Percentiles rank a stretch among this genome's conserved stretches.
Conservation (phyloP, 345 rosid genomes). For the Toxicodendron radicans region DNA sequence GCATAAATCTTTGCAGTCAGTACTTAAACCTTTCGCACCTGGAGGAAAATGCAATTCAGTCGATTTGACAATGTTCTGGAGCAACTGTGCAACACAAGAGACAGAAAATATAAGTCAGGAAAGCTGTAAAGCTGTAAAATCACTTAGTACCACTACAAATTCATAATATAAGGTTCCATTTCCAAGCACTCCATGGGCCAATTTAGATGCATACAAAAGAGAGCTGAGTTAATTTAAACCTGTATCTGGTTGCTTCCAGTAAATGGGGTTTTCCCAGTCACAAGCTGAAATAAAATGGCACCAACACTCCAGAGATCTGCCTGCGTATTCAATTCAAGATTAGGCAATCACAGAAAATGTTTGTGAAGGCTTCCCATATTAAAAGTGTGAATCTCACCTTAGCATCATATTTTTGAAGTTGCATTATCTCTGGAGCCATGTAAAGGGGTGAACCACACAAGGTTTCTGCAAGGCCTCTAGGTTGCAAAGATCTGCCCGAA, state of each 20-base stretch:
- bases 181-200: background rate
- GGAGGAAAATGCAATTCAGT: conserved; percentile 76
- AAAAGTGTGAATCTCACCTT: conserved; percentile 58
- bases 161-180: background rate
- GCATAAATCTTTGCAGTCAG: conserved; percentile 83
- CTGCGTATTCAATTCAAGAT: conserved; percentile 58
- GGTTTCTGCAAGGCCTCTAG: conserved; percentile 94
- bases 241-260: conserved; percentile 88
- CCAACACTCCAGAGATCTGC: conserved; percentile 99
- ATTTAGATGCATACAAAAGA: conserved; percentile 3
- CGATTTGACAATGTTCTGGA: conserved; percentile 82
- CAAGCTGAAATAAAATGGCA: conserved; percentile 92
- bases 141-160: conserved; percentile 13
- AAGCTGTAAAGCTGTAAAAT: conserved; percentile 6
- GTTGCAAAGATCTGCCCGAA: conserved; percentile 78
- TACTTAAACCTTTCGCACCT: conserved; percentile 55
- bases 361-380: conserved; percentile 2
- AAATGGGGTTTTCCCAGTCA: conserved; percentile 90
- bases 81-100: conserved; percentile 61
- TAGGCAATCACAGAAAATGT: conserved; percentile 25
- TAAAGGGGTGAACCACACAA: conserved; percentile 98
- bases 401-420: conserved; percentile 94
- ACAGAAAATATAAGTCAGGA: conserved; percentile 18
- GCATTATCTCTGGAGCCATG: conserved; percentile 99
- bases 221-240: conserved; percentile 38